Evolutionary conservation across 768 basidiomycete species (phyloP).

Genomic region (Kwoniella botswanensis): DNA sequence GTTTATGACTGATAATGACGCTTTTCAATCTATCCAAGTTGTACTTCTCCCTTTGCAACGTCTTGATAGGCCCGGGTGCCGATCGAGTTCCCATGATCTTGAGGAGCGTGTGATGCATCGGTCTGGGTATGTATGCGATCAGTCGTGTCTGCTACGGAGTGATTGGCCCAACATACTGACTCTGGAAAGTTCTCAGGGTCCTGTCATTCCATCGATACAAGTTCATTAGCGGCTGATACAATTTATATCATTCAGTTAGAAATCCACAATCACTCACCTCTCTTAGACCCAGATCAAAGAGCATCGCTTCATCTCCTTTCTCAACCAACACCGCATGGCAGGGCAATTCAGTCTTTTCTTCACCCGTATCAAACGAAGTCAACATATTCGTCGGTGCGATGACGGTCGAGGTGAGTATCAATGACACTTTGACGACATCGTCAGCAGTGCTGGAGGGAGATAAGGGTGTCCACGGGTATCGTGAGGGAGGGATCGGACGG

Average conservation of each 20-base stretch:
- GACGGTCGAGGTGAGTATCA: conserved; percentile 27
- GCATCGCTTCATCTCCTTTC: conserved; percentile 19
- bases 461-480: conserved; percentile 23
- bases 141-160: background rate
- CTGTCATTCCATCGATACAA: background rate
- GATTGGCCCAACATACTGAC: background rate
- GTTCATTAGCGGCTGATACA: background rate
- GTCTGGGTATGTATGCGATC: background rate
- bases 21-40: conserved; percentile 21
- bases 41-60: conserved; percentile 15
- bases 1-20: conserved; percentile 33
- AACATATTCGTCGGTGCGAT: conserved; percentile 10
- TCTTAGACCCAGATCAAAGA: conserved; percentile 37
- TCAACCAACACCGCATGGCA: conserved; percentile 26
- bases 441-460: conserved; percentile 15
- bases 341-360: conserved; percentile 21
- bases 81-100: conserved; percentile 17
- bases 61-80: conserved; percentile 18
- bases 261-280: conserved; percentile 10
- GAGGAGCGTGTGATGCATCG: conserved; percentile 10
- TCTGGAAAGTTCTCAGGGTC: background rate
- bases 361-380: conserved; percentile 19
- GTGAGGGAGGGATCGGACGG: conserved; percentile 11
- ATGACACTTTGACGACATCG: conserved; percentile 25
- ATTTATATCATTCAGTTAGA: background rate